Evolutionary conservation across 495 filamentous ascomycete species (phyloP).

Genomic region (Trichoderma gamsii): DNA sequence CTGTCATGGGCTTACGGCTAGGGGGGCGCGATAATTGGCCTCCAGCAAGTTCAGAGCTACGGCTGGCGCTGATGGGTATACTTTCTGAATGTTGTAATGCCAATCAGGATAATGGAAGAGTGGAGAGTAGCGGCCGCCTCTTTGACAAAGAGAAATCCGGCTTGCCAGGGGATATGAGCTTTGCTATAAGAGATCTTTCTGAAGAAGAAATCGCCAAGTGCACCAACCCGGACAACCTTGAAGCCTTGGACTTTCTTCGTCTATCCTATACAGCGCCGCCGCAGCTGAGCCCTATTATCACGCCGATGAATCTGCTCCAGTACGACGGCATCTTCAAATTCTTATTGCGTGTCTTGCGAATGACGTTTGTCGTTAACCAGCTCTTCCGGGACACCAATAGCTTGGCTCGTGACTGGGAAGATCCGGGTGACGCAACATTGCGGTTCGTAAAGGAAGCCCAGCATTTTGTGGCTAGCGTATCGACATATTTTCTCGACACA

Average conservation of each 20-base stretch:
- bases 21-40: constrained; percentile 78
- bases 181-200: constrained; percentile 76
- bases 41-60: constrained; percentile 84
- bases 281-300: constrained; percentile 67
- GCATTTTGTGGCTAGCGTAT: constrained; percentile 64
- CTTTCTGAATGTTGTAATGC: constrained; percentile 64
- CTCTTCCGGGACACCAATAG: constrained; percentile 51
- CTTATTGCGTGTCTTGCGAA: constrained; percentile 68
- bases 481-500: constrained; percentile 69
- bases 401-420: constrained; percentile 7
- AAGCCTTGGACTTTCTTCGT: constrained; percentile 85
- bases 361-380: constrained; percentile 70
- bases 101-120: constrained; percentile 19
- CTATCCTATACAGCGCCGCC: constrained; percentile 76
- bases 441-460: constrained; percentile 70
- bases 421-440: constrained; percentile 39
- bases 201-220: constrained; percentile 69
- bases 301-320: constrained; percentile 56
- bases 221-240: constrained; percentile 70
- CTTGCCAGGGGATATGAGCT: constrained; percentile 76
- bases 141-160: constrained; percentile 37
- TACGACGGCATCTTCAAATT: constrained; percentile 81
- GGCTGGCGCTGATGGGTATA: constrained; percentile 80
- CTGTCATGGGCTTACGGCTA: constrained; percentile 72
- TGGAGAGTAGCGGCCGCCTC: constrained; percentile 12